A percentile compares a stretch with the other conserved stretches of the same genome.
These are phyloP conservation scores for Mycotypha africana DNA, from an alignment of 371 early-diverging fungal species.

Conservation along the genomic window DNA sequence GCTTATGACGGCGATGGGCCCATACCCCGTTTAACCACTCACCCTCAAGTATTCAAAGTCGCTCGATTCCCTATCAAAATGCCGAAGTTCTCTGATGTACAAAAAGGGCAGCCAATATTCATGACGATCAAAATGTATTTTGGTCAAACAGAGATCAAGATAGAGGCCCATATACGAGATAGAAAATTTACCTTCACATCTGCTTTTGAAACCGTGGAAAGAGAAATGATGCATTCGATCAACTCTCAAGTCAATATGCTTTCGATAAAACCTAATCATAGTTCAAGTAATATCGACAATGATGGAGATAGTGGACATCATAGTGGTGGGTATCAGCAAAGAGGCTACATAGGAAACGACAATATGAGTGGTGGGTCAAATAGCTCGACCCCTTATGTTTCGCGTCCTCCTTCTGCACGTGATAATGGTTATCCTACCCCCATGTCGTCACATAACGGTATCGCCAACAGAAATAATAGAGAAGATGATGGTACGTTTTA, in stretches of 20 bases:
- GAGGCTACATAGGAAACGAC: neutral
- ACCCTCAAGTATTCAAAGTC: conserved; percentile 42
- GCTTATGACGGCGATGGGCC: conserved; percentile 45
- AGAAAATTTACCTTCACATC: conserved; percentile 45
- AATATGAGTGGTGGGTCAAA: conserved; percentile 16
- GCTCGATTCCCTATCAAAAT: conserved; percentile 47
- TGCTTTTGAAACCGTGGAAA: conserved; percentile 43
- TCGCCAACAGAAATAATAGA: conserved; percentile 14
- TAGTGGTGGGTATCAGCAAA: too few relatives aligned
- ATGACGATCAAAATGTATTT: conserved; percentile 54
- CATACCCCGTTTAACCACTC: conserved; percentile 40
- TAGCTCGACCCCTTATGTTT: conserved; percentile 11
- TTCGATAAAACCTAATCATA: conserved; percentile 24
- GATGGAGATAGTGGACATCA: conserved; percentile 4
- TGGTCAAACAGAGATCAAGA: conserved; percentile 49
- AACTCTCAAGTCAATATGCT: conserved; percentile 17
- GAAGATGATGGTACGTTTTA: conserved; percentile 26
- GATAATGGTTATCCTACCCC: conserved; percentile 27
- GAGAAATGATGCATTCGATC: conserved; percentile 21
- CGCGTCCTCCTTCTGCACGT: conserved; percentile 24
- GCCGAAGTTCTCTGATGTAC: conserved; percentile 41
- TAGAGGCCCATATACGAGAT: conserved; percentile 45
- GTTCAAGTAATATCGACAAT: too few relatives aligned
- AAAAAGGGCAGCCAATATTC: conserved; percentile 38
- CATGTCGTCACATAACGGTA: too few relatives aligned